Evolutionary conservation across 805 yeast genomes (phyloP).

Genomic region (Maudiozyma bulderi): DNA sequence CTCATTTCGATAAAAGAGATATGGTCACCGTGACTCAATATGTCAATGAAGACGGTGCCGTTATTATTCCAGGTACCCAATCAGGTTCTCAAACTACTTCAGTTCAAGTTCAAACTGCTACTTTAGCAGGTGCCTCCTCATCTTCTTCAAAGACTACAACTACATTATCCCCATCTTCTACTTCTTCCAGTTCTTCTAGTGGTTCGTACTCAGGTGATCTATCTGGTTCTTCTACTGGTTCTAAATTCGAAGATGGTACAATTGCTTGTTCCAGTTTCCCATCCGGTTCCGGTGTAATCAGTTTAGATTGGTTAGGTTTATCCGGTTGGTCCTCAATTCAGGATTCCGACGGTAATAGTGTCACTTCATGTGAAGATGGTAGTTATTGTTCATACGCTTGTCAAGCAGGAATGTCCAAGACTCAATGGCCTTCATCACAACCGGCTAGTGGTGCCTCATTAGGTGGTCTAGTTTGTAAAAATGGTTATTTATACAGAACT

Average conservation of each 20-base stretch:
- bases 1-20: slow-evolving; percentile 18
- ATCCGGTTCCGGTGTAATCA: slow-evolving; percentile 61
- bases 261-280: slow-evolving; percentile 62
- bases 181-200: slow-evolving; percentile 22
- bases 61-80: slow-evolving; percentile 10
- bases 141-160: neutral
- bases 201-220: slow-evolving; percentile 46
- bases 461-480: slow-evolving; percentile 85
- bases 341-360: slow-evolving; percentile 42
- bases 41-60: slow-evolving; percentile 23
- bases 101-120: slow-evolving; percentile 10
- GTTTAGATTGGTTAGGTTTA: slow-evolving; percentile 45
- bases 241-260: slow-evolving; percentile 59
- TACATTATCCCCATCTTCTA: slow-evolving; percentile 11
- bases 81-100: slow-evolving; percentile 10
- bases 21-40: slow-evolving; percentile 26
- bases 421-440: slow-evolving; percentile 91
- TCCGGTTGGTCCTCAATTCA: slow-evolving; percentile 41
- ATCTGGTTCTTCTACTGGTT: slow-evolving; percentile 36
- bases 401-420: slow-evolving; percentile 97
- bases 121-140: slow-evolving; percentile 18
- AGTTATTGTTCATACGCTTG: slow-evolving; percentile 96
- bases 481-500: slow-evolving; percentile 76
- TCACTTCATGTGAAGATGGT: slow-evolving; percentile 69
- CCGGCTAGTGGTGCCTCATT: slow-evolving; percentile 84